Evolutionary conservation across 345 rosid species (phyloP).

Genomic region (Eucalyptus regnans): DNA sequence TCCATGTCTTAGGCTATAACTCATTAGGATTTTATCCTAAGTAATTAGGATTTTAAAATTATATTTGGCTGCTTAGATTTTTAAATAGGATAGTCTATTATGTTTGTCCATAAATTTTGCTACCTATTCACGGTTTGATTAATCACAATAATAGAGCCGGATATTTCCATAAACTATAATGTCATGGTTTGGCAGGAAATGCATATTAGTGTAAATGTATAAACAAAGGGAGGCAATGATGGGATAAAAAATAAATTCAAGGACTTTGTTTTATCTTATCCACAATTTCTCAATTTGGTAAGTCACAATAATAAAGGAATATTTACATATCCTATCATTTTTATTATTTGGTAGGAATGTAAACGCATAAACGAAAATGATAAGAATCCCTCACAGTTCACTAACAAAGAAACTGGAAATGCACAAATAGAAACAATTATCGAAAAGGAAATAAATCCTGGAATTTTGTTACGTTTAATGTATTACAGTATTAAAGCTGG

Average conservation of each 20-base stretch:
- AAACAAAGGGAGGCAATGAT: neutral
- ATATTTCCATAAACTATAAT: neutral
- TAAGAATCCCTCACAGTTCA: neutral
- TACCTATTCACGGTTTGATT: neutral
- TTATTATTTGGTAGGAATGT: neutral
- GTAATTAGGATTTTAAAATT: neutral
- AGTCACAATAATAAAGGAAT: neutral
- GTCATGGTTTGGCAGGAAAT: neutral
- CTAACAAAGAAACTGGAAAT: neutral
- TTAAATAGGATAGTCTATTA: neutral
- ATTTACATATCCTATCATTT: neutral
- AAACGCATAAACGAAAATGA: neutral
- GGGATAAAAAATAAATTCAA: neutral
- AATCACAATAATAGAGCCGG: neutral
- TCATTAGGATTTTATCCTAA: neutral
- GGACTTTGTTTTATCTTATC: neutral
- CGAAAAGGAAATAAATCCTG: neutral
- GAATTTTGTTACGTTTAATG: neutral
- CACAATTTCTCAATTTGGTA: neutral
- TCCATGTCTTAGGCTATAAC: neutral
- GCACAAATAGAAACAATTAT: neutral
- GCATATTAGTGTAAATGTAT: neutral
- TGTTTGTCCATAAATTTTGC: neutral
- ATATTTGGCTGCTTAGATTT: neutral
- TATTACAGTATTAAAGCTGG: neutral